These are phyloP conservation scores for Alternaria sp. DNA, from an alignment of 2,329 filamentous ascomycete species.

Conservation along the genomic window DNA sequence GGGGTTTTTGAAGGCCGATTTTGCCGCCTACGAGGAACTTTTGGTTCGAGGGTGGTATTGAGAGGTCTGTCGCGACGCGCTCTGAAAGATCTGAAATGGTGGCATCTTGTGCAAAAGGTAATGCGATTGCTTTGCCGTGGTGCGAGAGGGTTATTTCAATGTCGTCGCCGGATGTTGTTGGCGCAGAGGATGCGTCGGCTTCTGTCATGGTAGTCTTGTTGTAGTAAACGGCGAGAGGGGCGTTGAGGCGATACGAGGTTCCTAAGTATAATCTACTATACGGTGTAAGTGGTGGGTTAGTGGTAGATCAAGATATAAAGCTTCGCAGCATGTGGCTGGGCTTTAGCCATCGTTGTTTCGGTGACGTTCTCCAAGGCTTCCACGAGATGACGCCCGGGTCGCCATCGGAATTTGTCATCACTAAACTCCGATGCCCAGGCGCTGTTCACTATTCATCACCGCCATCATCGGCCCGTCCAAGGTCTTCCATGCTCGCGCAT, in stretches of 20 bases:
- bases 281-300: conserved; percentile 35
- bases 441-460: not conserved
- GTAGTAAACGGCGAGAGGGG: not conserved
- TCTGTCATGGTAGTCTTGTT: conserved; percentile 23
- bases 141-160: conserved; percentile 61
- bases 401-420: conserved; percentile 50
- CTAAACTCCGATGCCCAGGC: conserved; percentile 7
- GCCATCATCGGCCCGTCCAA: not conserved
- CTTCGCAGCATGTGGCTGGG: conserved; percentile 33
- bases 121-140: conserved; percentile 61
- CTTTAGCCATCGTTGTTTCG: conserved; percentile 32
- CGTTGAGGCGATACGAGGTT: not conserved
- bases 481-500: not conserved
- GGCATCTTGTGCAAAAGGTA: conserved; percentile 59
- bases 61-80: conserved; percentile 64
- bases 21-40: conserved; percentile 74
- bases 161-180: conserved; percentile 25
- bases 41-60: conserved; percentile 70
- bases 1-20: conserved; percentile 69
- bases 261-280: conserved; percentile 9
- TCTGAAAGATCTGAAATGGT: conserved; percentile 68
- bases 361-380: conserved; percentile 50
- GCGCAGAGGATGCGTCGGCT: conserved; percentile 12
- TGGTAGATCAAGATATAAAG: conserved; percentile 40
- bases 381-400: conserved; percentile 31